Base-by-base conservation (phyloP, 371 early-diverging fungal species). In the Syncephalastrum racemosum region DNA sequence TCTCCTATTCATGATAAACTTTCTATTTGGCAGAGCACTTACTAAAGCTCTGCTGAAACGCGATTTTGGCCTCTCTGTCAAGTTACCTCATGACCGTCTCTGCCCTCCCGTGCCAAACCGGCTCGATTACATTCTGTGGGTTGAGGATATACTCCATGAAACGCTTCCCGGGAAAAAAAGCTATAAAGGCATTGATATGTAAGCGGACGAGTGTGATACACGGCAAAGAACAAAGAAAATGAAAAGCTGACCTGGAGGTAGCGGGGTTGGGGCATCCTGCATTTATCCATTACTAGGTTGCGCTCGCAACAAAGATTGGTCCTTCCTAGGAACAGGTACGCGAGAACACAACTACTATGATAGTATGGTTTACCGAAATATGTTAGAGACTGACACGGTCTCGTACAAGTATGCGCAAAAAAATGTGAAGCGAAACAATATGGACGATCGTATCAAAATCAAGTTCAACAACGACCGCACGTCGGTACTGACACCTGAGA, bases 231-330 rank as follows among this genome's bases (percentile, higher is more conserved):
- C 41, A 14, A 36, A 16, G 53, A 7, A 41, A 10, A 5, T 10
- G 36, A 31, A 31, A 31, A 31, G 14, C 25, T 20, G 3, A 13
- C 18, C 19, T 46, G 1, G 23, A 31, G 24, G 40, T 62, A 87
- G 86, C 59, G 90, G 90, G 36, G 83, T 85, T 43, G 90, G 90
- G 6, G 85, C 86, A 1, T 88, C 89, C 0, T 90, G 90, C 58
- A 87, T 90, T 12, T 90, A 89, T 64, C 90, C 90, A 7, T 59
- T 90, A 3, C 64, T 90, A 10, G 88, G 83, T 5, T 85, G 83
- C 57, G 62, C 63, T 5, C 54, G 54, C 1, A 72, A 85, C 45
- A 14, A 50, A 20, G 50, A 62, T 15, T 84, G 85, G 86, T 12
- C 53, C 15, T 86, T 88, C 58, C 22, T 85, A 20, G 89, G 82